Percentiles rank a stretch among this genome's conserved stretches.
Evolutionary conservation across 169 alveolate genomes (phyloP).

Genomic region (Sarcocystis neurona): DNA sequence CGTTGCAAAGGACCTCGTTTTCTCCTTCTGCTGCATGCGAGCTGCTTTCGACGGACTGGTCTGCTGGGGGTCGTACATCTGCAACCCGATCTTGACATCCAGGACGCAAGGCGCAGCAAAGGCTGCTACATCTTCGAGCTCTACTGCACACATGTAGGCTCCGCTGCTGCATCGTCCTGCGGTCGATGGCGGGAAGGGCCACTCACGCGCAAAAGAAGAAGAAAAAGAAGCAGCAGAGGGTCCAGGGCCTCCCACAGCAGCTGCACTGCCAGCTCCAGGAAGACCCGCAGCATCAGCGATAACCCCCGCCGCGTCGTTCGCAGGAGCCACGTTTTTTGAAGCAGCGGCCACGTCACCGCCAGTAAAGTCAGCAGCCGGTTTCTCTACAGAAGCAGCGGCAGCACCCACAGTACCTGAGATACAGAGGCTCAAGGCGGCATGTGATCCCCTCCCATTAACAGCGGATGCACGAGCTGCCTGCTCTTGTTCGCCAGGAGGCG

Average conservation of each 20-base stretch:
- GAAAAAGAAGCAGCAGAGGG: background rate
- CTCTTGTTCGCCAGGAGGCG: too few species aligned
- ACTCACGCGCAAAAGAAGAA: background rate
- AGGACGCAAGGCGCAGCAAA: constrained; percentile 19
- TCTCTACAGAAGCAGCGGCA: too few species aligned
- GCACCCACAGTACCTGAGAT: too few species aligned
- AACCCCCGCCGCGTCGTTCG: too few species aligned
- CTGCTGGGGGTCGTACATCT: constrained; percentile 4
- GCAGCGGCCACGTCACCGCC: too few species aligned
- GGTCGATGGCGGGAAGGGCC: constrained; percentile 12
- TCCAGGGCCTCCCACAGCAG: background rate
- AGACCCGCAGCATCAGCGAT: too few species aligned
- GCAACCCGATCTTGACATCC: constrained; percentile 45
- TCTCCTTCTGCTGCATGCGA: constrained; percentile 48
- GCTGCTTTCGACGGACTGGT: background rate
- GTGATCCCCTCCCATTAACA: too few species aligned
- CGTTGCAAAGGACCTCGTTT: constrained; percentile 19
- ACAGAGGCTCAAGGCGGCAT: too few species aligned
- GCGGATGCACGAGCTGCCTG: too few species aligned
- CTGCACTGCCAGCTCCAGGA: background rate
- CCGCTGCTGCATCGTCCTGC: background rate
- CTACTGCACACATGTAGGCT: constrained; percentile 14
- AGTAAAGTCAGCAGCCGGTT: too few species aligned
- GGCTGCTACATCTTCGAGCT: constrained; percentile 11
- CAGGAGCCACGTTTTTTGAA: too few species aligned